phyloP scores from a whole-genome alignment of 495 filamentous ascomycete species.

The Daldinia childiae region DNA sequence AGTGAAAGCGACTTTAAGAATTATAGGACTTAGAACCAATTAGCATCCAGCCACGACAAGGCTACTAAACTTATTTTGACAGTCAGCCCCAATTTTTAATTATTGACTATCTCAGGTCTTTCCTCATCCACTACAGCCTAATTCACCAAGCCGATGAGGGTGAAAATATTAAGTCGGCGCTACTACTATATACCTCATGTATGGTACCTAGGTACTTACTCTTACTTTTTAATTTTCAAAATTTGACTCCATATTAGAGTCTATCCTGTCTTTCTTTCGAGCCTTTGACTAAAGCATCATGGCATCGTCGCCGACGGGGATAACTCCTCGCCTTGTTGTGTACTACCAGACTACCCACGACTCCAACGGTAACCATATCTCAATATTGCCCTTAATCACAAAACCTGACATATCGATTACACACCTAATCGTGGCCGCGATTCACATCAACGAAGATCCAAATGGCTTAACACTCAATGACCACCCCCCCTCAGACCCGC shows the following conservation, averaged over 20 bases:
- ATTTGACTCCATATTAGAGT: neutral
- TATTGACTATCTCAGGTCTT: neutral
- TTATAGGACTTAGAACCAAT: neutral
- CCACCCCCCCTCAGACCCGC: slow-evolving; percentile 67
- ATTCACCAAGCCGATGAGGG: neutral
- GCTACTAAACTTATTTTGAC: slow-evolving; percentile 27
- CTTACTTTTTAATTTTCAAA: neutral
- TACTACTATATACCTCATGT: neutral
- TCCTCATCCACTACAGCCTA: neutral
- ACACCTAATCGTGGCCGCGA: slow-evolving; percentile 80
- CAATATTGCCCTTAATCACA: slow-evolving; percentile 74
- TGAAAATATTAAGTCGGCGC: neutral
- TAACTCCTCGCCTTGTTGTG: slow-evolving; percentile 53
- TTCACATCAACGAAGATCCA: slow-evolving; percentile 77
- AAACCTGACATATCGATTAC: slow-evolving; percentile 65
- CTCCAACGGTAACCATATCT: slow-evolving; percentile 67
- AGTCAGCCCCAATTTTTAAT: slow-evolving; percentile 10
- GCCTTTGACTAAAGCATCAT: slow-evolving; percentile 10
- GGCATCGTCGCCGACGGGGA: slow-evolving; percentile 25
- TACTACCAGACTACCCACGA: slow-evolving; percentile 76
- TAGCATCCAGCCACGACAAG: neutral
- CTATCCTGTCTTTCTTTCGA: neutral
- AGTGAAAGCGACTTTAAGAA: neutral
- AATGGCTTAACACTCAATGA: slow-evolving; percentile 77
- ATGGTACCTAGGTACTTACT: neutral